Evolutionary conservation across 225 moss, liverwort and hornwort genomes (phyloP), one percentile per base, ranked within the genome.

Genomic region (Polytrichum commune): DNA sequence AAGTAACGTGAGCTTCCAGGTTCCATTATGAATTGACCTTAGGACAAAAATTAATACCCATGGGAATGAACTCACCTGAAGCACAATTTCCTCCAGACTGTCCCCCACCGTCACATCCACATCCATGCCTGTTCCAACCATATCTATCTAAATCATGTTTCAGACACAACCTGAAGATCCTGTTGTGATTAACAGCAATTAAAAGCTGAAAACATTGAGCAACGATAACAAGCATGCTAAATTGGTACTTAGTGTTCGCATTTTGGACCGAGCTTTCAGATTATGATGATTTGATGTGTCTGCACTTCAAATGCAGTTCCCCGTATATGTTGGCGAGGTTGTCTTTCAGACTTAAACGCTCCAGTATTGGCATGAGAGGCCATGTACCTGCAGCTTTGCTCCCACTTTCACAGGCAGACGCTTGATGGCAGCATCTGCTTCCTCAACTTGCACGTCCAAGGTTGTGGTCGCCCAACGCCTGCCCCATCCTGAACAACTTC

Each of bases 11-110:
- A 46, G 46, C 13, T 46, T 46, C 46, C 13, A 46, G 46, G 46
- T 46, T 46, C 13, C 13, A 1, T 46, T 46, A 13, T 46, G 13
- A 13, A 13, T 46, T 13, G 9, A 13, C 58, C 22, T 58, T 7
- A 1, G 22, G 58, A 58, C 6, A 22, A 20, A 5, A 58, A 58
- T 23, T 60, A 5, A 62, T 60, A 58, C 62, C 69, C 60, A 58
- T 72, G 38, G 20, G 1, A 58, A 58, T 46, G n/a, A 73, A 70
- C 76, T 72, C 57, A 85, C 86, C 83, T 85, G 76, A 35, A 92
- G 75, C 55, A 80, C 66, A 66, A 95, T 84, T 77, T 95, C 92
- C 72, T 95, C 95, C 75, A 95, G 72, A 70, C 76, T 89, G 28
- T 91, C 84, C 63, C 91, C 92, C 7, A 80, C 86, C 16, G 72